phyloP scores from a whole-genome alignment of 345 rosid genomes.

The Tarenaya hassleriana region DNA sequence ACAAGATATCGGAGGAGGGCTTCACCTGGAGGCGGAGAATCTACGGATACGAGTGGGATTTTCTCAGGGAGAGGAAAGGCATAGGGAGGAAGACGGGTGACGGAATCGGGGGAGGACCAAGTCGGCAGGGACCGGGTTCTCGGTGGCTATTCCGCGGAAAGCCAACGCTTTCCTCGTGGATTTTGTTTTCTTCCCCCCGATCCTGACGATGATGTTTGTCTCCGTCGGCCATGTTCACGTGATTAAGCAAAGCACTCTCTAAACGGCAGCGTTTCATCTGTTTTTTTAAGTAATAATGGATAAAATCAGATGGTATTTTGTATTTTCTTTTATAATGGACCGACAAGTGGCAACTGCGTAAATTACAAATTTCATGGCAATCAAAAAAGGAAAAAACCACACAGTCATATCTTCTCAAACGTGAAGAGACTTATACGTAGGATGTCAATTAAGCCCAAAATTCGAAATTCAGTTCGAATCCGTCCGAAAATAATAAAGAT shows the following conservation, averaged over 20 bases:
- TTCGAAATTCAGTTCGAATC: no score
- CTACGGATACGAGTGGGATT: slow-evolving; percentile 17
- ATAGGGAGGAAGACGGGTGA: slow-evolving; percentile 16
- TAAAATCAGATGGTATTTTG: no score
- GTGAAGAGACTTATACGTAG: no score
- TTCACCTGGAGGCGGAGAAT: slow-evolving; percentile 22
- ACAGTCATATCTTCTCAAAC: no score
- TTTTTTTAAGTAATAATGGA: no score
- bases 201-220: not conserved
- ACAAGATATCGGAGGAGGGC: slow-evolving; percentile 18
- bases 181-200: slow-evolving; percentile 12
- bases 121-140: slow-evolving; percentile 22
- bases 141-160: slow-evolving; percentile 11
- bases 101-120: slow-evolving; percentile 22
- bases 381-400: no score
- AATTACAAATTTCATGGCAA: no score
- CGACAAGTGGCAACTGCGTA: no score
- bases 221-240: not conserved
- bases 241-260: not conserved
- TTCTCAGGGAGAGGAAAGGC: not conserved
- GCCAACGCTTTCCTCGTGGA: slow-evolving; percentile 12
- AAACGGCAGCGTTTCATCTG: slow-evolving; percentile 12
- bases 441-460: no score
- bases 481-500: no score
- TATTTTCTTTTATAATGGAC: no score